Evolutionary conservation across 2,329 filamentous ascomycete species (phyloP), one percentile per base, ranked within the genome.

Genomic region (Periconia sp.): DNA sequence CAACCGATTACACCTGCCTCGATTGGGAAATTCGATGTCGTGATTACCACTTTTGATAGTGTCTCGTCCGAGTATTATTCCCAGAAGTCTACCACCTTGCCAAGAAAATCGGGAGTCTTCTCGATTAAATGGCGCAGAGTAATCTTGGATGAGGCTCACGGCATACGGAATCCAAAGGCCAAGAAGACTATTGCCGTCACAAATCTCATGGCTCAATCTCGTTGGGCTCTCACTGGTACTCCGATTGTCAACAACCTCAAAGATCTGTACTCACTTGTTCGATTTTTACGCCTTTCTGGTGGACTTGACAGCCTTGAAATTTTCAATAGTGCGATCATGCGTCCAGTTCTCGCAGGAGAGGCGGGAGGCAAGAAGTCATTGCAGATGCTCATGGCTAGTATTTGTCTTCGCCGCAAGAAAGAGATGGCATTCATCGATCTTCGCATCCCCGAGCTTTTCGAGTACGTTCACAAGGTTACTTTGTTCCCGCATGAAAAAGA

Each of bases 381-480:
- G 3, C 89, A 93, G 65, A 82, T 85, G 6, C 80, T 96, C 43
- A 92, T 96, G 85, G 81, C 81, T n/a, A 86, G 89, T 17, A 82
- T 96, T 45, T 94, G 90, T 63, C 79, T 96, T 19, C 84, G 92
- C 37, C 85, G 92, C 37, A 88, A 86, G 72, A 96, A 96, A 70
- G 87, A 93, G 52, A 96, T 96, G 91, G 82, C 82, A 6, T 96
- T 95, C 65, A 83, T 96, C 49, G 90, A 96, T 60, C 77, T 96
- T 18, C 88, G 86, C 57, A 79, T 96, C 9, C 91, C 92, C 0
- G 79, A 85, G 14, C 85, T 95, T 65, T 87, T 85, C 1, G 91
- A 93, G 66, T 92, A 88, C 60, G 79, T 94, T 6, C 87, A 94
- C 63, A 84, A 84, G 9, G 85, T 96, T 60, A 80, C 85, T 9